Percentiles rank a stretch among this genome's conserved stretches.
Evolutionary conservation across 345 rosid species (phyloP).

Genomic region (Bruguiera parviflora): DNA sequence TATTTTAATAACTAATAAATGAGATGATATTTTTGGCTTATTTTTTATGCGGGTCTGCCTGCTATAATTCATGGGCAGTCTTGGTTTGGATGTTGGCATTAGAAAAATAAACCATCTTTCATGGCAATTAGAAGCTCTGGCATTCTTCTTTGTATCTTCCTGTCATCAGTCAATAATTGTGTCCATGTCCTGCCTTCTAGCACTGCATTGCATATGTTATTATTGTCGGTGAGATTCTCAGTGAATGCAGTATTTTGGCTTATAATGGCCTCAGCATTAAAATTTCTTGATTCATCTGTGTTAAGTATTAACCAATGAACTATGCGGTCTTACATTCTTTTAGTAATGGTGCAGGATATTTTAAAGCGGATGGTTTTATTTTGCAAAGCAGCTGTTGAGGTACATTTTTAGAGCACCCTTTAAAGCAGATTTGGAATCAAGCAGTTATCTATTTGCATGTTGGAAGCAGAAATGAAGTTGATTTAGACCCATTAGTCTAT

Average conservation of each 20-base stretch:
- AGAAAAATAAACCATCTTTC: too few species aligned
- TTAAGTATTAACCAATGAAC: neutral
- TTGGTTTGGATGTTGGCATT: too few species aligned
- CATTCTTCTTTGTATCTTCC: neutral
- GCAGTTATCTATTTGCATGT: neutral
- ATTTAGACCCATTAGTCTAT: neutral
- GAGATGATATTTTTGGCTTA: too few species aligned
- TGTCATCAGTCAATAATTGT: neutral
- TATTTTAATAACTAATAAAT: neutral
- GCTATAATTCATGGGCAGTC: too few species aligned
- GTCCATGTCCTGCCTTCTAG: neutral
- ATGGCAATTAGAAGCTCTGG: too few species aligned
- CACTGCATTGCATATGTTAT: neutral
- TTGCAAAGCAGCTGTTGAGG: slow-evolving; percentile 97
- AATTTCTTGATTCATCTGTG: neutral
- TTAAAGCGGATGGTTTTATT: slow-evolving; percentile 81
- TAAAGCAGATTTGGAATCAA: slow-evolving; percentile 7
- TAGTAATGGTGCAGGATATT: slow-evolving; percentile 62
- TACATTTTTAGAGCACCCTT: slow-evolving; percentile 24
- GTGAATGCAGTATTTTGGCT: neutral
- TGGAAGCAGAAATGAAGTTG: neutral
- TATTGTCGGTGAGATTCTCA: neutral
- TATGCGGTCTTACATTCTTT: slow-evolving; percentile 12
- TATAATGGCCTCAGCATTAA: neutral
- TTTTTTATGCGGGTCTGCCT: too few species aligned